Percentiles rank a stretch among this genome's conserved stretches.
Conservation (phyloP, 208 protist species). For the Wallacemonas collosoma region DNA sequence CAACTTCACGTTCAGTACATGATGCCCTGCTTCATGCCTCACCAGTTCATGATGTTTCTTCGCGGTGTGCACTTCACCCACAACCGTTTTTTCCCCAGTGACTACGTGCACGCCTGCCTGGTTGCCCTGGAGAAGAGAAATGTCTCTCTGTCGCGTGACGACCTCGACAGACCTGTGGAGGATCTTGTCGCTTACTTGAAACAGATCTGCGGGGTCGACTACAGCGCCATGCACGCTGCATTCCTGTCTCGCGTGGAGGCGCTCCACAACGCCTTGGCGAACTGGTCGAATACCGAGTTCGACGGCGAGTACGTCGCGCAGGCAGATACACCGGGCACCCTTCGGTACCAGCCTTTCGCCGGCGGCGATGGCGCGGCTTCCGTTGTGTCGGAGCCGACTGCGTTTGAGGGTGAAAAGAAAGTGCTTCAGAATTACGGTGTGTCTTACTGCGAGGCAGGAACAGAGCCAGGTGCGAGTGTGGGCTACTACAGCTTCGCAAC, state of each 20-base stretch:
- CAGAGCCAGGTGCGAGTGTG: background rate
- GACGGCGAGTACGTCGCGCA: constrained; percentile 24
- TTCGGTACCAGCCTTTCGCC: constrained; percentile 24
- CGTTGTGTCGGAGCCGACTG: constrained; percentile 28
- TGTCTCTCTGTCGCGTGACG: constrained; percentile 3
- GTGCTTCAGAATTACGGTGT: constrained; percentile 70
- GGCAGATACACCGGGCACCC: constrained; percentile 9
- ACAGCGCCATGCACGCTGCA: constrained; percentile 36
- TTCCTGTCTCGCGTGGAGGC: constrained; percentile 38
- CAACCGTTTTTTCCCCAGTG: constrained; percentile 64
- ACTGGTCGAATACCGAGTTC: constrained; percentile 50
- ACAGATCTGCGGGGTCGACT: constrained; percentile 37
- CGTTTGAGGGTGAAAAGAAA: constrained; percentile 54
- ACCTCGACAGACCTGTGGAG: constrained; percentile 36
- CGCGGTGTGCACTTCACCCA: constrained; percentile 72
- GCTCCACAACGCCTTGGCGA: constrained; percentile 29
- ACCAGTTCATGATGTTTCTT: constrained; percentile 66
- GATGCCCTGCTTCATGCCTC: constrained; percentile 59
- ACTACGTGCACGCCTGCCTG: constrained; percentile 51
- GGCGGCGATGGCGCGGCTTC: constrained; percentile 5
- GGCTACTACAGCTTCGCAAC: constrained; percentile 51
- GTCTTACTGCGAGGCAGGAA: constrained; percentile 32
- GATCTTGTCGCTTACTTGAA: constrained; percentile 31
- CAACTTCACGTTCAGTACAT: constrained; percentile 87
- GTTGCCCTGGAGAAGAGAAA: constrained; percentile 9